Evolutionary conservation across 495 filamentous ascomycete genomes (phyloP), one percentile per base, ranked within the genome.

Genomic region (Hamigera avellanea): DNA sequence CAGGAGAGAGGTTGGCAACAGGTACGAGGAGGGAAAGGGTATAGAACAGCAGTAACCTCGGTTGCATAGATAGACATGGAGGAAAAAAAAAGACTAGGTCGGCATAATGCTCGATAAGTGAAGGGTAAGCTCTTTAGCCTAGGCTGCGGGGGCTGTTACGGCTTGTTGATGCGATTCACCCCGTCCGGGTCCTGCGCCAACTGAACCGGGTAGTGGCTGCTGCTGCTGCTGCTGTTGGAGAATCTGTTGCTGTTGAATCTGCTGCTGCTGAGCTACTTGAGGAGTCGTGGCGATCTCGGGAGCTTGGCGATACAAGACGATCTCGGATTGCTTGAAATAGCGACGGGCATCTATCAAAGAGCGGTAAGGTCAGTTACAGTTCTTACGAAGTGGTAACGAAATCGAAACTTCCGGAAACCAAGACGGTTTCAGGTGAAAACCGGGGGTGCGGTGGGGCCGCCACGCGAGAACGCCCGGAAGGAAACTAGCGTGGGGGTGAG

Each of bases 291-390:
- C 61, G 43, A 66, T 65, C 41, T 73, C 88, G 19, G 91, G 91
- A 15, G 87, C 78, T 71, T 95, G 91, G 37, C 93, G 81, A 67
- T 83, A 95, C 32, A 99, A 82, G 38, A 95, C 86, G 53, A 99
- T 99, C 62, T 99, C 91, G 35, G 86, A 94, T 61, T 99, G 91
- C 56, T 99, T 99, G 69, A 99, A 99, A 64, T 99, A 99, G 42
- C 91, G 78, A 45, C 91, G 72, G 28, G 93, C 93, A 56, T 99
- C 91, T 93, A 50, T 2, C 30, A 21, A 23, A 7, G 10, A 15
- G 13, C 15, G 10, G 30, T 32, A 37, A 35, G 19, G 35, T 29
- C 31, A 18, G 37, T 31, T 23, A 23, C 21, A 23, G 21, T 23
- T 23, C 4, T 8, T 26, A 34, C 8, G 18, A 38, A 26, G 26